Evolutionary conservation across 768 basidiomycete species (phyloP).

Genomic region (Tricholoma saponaceum): DNA sequence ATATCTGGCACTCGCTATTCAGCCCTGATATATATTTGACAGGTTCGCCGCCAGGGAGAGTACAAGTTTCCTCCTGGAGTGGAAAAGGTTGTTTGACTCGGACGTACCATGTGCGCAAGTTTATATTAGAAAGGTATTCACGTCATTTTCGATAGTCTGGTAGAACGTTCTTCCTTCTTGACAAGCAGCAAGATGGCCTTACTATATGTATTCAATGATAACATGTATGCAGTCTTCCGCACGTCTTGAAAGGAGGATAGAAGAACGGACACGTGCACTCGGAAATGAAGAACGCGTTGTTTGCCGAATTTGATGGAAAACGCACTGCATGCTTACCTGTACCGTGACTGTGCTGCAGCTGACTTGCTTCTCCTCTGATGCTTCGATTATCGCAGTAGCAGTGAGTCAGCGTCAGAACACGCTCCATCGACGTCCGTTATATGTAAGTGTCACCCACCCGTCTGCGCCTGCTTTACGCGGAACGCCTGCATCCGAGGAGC

Average conservation of each 20-base stretch:
- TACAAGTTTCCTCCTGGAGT: constrained; percentile 62
- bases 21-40: background rate
- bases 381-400: too few species aligned
- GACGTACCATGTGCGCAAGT: background rate
- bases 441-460: background rate
- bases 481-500: background rate
- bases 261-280: background rate
- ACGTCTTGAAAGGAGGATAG: too few species aligned
- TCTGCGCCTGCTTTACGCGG: background rate
- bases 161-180: too few species aligned
- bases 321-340: too few species aligned
- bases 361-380: too few species aligned
- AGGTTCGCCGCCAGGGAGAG: constrained; percentile 67
- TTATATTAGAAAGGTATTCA: background rate
- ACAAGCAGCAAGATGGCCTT: too few species aligned
- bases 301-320: background rate
- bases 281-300: background rate
- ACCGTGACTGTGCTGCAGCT: too few species aligned
- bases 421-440: background rate
- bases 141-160: too few species aligned
- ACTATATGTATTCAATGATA: too few species aligned
- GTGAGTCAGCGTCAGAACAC: background rate
- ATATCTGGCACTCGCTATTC: background rate
- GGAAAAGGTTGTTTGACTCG: constrained; percentile 40
- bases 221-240: too few species aligned